Evolutionary conservation across 169 alveolate genomes (phyloP), one percentile per base, ranked within the genome.

Genomic region (Plasmodium fragile): DNA sequence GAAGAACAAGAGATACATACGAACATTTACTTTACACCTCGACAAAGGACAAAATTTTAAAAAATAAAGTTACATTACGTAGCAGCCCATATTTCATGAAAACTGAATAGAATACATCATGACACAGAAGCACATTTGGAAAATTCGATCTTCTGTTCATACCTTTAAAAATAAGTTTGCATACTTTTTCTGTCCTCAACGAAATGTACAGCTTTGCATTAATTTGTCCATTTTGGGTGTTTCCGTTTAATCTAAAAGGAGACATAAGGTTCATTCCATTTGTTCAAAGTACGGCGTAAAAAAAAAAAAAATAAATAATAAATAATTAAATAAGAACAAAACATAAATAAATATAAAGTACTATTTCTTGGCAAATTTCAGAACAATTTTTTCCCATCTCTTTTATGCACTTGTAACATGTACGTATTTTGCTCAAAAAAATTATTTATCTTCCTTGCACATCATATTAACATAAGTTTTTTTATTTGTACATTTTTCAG

Each of bases 81-180:
- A 65, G 41, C 75, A 65, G 36, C 30, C 30, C 13, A 65, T 1
- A 25, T 18, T 65, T 65, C 75, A 65, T n/a, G n/a, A 7, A n/a
- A 49, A 49, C 18, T 49, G 75, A 65, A 5, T 28, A 65, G 75
- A 34, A 65, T n/a, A 65, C 75, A 65, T n/a, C 16, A 22, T 28
- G 75, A 65, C 36, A 22, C 39, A 65, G n/a, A 8, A 65, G 30
- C n/a, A 65, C 75, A 65, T 65, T 22, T 65, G 41, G 75, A 25
- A 65, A 65, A 25, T 65, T 65, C 75, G 41, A 22, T 28, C 36
- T 65, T 65, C n/a, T 65, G 18, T 65, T 65, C 36, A 25, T 25
- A 65, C 30, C 41, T 65, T 65, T 65, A 65, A 65, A 65, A 65
- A 65, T 65, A 65, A 65, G 36, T 65, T n/a, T 65, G 36, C 75